phyloP scores from a whole-genome alignment of 2,329 filamentous ascomycete species.

The Huntiella moniliformis region DNA sequence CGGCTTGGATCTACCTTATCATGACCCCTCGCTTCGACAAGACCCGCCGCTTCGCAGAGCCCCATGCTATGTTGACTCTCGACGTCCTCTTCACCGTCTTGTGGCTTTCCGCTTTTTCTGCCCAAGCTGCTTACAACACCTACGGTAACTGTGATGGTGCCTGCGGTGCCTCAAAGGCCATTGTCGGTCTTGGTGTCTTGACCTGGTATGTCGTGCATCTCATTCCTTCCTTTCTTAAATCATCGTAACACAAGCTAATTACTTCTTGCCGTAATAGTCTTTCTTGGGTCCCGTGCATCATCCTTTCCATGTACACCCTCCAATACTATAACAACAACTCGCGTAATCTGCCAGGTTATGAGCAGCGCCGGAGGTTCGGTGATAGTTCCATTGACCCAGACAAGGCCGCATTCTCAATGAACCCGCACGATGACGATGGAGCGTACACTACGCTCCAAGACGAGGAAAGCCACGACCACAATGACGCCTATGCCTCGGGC shows the following conservation, averaged over 20 bases:
- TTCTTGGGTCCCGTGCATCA: slow-evolving; percentile 33
- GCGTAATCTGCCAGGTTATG: slow-evolving; percentile 38
- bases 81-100: slow-evolving; percentile 40
- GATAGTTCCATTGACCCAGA: slow-evolving; percentile 39
- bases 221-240: slow-evolving; percentile 1
- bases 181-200: slow-evolving; percentile 44
- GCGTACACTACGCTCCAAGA: slow-evolving; percentile 43
- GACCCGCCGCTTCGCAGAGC: slow-evolving; percentile 41
- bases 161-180: slow-evolving; percentile 42
- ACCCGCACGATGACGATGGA: slow-evolving; percentile 42
- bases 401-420: slow-evolving; percentile 50
- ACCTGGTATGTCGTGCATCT: slow-evolving; percentile 30
- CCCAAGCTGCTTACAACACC: slow-evolving; percentile 45
- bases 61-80: slow-evolving; percentile 39
- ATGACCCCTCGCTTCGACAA: slow-evolving; percentile 45
- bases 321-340: slow-evolving; percentile 44
- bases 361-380: slow-evolving; percentile 25
- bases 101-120: slow-evolving; percentile 49
- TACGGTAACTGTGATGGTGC: slow-evolving; percentile 33
- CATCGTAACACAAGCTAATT: slow-evolving; percentile 1
- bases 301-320: slow-evolving; percentile 40
- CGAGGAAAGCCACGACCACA: slow-evolving; percentile 29
- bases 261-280: slow-evolving; percentile 24
- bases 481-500: slow-evolving; percentile 16
- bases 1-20: slow-evolving; percentile 45